A percentile compares a stretch with the other conserved stretches of the same genome.
phyloP scores from a whole-genome alignment of 805 yeast species.

The Candida multigemmis region DNA sequence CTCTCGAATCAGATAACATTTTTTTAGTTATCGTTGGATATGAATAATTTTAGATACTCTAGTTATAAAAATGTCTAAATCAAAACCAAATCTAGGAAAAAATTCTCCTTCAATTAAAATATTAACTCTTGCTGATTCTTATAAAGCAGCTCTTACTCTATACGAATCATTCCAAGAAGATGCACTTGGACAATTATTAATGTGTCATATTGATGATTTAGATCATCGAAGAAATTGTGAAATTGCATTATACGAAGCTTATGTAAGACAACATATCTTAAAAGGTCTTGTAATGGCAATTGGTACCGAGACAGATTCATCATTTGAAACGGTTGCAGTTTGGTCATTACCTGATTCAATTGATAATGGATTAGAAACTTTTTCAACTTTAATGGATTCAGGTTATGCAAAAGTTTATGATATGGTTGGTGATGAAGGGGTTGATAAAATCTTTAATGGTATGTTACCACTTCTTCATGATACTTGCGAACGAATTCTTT shows the following conservation, averaged over 20 bases:
- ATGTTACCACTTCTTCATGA: constrained; percentile 45
- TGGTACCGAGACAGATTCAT: constrained; percentile 31
- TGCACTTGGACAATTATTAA: constrained; percentile 21
- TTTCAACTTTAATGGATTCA: constrained; percentile 38
- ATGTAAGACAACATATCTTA: constrained; percentile 39
- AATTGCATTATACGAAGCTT: constrained; percentile 38
- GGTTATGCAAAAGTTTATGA: constrained; percentile 47
- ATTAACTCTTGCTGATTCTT: constrained; percentile 11
- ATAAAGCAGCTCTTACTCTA: constrained; percentile 29
- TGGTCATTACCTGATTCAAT: constrained; percentile 42
- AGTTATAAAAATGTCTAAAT: too few species aligned
- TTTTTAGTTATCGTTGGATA: too few species aligned
- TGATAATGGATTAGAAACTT: constrained; percentile 34
- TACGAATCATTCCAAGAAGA: constrained; percentile 26
- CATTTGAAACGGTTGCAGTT: constrained; percentile 45
- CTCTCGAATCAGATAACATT: too few species aligned
- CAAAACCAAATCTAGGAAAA: too few species aligned
- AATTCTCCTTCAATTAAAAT: too few species aligned
- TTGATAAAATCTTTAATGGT: constrained; percentile 39
- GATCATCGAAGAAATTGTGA: constrained; percentile 16
- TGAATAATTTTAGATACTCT: too few species aligned
- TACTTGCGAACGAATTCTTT: constrained; percentile 33
- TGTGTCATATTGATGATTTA: constrained; percentile 13
- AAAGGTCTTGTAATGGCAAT: constrained; percentile 43
- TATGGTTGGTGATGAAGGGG: constrained; percentile 37